Evolutionary conservation across 2,329 filamentous ascomycete species (phyloP).

Genomic region (Leptographium galeiforme): DNA sequence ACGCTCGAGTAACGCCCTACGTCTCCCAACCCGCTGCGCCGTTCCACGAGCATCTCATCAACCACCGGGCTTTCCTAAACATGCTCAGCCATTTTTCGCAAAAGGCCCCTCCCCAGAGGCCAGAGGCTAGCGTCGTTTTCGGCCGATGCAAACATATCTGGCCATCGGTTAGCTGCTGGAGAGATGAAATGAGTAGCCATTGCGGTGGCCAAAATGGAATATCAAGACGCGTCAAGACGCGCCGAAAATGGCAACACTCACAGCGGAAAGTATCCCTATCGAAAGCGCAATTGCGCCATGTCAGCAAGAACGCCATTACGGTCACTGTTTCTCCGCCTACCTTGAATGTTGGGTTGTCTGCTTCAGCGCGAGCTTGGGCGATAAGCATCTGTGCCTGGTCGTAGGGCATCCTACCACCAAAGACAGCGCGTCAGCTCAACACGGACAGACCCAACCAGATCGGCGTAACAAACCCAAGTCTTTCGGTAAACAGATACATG

Average conservation of each 20-base stretch:
- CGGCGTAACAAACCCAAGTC: conserved; percentile 24
- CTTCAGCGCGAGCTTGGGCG: conserved; percentile 40
- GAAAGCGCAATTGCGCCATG: neutral
- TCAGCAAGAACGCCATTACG: no score
- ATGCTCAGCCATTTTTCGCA: neutral
- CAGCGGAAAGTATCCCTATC: conserved; percentile 47
- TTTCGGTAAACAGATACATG: conserved; percentile 41
- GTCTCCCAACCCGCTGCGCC: neutral
- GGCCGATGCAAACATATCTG: conserved; percentile 50
- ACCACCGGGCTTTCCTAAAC: neutral
- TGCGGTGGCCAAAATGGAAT: no score
- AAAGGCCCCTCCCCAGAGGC: neutral
- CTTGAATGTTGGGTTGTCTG: conserved; percentile 40
- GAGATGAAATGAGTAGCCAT: neutral
- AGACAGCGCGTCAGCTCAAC: neutral
- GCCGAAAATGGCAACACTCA: conserved; percentile 18
- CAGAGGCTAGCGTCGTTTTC: conserved; percentile 29
- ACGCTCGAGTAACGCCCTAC: neutral
- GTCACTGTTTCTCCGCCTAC: conserved; percentile 19
- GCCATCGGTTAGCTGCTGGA: neutral
- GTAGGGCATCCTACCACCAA: conserved; percentile 34
- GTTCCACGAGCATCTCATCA: neutral
- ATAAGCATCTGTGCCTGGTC: conserved; percentile 45
- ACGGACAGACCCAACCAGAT: no score
- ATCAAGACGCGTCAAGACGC: neutral